Conservation (phyloP, 257 asterid species). For the Haberlea rhodopensis region DNA sequence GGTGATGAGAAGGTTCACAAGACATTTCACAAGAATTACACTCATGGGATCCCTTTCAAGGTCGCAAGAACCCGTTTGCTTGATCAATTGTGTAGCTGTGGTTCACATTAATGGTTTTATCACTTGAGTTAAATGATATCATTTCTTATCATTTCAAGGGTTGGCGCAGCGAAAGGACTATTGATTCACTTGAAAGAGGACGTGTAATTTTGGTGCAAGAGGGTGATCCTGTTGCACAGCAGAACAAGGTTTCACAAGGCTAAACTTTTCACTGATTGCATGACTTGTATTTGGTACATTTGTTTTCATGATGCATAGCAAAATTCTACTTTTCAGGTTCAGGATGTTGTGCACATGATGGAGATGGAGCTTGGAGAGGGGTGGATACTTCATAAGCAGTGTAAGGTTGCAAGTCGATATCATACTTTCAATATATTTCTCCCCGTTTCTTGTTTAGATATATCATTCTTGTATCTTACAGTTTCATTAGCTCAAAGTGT, state of each 20-base stretch:
- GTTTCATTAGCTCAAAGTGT: slow-evolving; percentile 4
- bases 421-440: background rate
- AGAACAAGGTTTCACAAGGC: slow-evolving; percentile 51
- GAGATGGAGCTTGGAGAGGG: slow-evolving; percentile 87
- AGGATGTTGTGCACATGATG: slow-evolving; percentile 66
- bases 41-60: slow-evolving; percentile 69
- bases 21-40: slow-evolving; percentile 72
- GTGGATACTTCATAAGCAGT: slow-evolving; percentile 58
- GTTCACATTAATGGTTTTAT: background rate
- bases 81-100: background rate
- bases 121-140: slow-evolving; percentile 3
- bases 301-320: background rate
- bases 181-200: slow-evolving; percentile 41
- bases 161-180: slow-evolving; percentile 62
- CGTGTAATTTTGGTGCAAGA: slow-evolving; percentile 65
- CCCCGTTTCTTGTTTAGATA: background rate
- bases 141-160: slow-evolving; percentile 39
- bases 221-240: slow-evolving; percentile 61
- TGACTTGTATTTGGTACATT: background rate
- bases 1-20: slow-evolving; percentile 71
- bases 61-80: slow-evolving; percentile 29
- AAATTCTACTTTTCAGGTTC: slow-evolving; percentile 41
- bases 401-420: slow-evolving; percentile 47
- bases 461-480: background rate
- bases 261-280: slow-evolving; percentile 10